Evolutionary conservation across 495 filamentous ascomycete species (phyloP).

Genomic region (Glutinoglossum americanum): DNA sequence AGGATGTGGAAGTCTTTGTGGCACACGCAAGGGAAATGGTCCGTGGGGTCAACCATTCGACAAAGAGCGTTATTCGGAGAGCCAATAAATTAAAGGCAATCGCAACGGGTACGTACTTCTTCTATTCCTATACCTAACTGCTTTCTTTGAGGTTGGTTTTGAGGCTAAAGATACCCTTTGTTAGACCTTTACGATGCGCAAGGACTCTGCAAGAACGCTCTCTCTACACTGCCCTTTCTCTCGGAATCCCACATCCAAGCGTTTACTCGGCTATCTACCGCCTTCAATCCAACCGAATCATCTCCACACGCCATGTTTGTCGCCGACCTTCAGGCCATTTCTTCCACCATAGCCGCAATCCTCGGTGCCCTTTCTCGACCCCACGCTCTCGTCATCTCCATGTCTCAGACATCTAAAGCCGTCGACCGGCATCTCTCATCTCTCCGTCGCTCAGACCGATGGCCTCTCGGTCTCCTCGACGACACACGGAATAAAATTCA

Average conservation of each 20-base stretch:
- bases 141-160: background rate
- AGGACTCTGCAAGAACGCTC: constrained; percentile 20
- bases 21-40: constrained; percentile 75
- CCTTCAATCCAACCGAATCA: constrained; percentile 43
- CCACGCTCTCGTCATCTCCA: constrained; percentile 47
- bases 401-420: constrained; percentile 35
- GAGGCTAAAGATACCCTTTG: constrained; percentile 9
- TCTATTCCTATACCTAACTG: background rate
- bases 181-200: constrained; percentile 49
- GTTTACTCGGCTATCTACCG: constrained; percentile 46
- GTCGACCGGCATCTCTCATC: constrained; percentile 57
- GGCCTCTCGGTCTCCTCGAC: constrained; percentile 69
- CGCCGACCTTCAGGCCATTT: constrained; percentile 48
- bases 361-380: constrained; percentile 66
- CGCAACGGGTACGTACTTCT: constrained; percentile 27
- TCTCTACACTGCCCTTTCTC: constrained; percentile 40
- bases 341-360: constrained; percentile 61
- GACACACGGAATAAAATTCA: constrained; percentile 65
- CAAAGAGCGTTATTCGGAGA: constrained; percentile 54
- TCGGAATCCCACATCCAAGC: constrained; percentile 45
- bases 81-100: constrained; percentile 35
- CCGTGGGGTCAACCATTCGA: constrained; percentile 59
- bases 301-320: constrained; percentile 58
- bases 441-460: constrained; percentile 47
- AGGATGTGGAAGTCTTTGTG: constrained; percentile 87